phyloP scores from a whole-genome alignment of 495 filamentous ascomycete genomes.

The Oleoguttula mirabilis region DNA sequence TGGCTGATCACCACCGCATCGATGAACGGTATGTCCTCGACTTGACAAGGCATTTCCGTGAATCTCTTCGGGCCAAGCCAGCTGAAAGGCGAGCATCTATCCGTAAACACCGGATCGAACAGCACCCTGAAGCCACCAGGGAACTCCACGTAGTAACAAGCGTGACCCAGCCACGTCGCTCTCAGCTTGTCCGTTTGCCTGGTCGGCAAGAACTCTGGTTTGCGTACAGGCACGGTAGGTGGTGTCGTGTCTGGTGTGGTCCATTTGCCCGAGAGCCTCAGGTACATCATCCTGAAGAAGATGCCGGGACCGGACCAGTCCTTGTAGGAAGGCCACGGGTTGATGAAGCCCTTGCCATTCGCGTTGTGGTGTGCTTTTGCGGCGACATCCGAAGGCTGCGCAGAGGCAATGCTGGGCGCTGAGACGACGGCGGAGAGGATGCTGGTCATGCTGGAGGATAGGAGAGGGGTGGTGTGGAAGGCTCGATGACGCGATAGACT shows the following conservation, averaged over 20 bases:
- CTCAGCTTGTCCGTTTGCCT: slow-evolving; percentile 51
- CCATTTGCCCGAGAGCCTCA: slow-evolving; percentile 44
- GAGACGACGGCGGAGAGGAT: slow-evolving; percentile 45
- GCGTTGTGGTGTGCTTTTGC: slow-evolving; percentile 46
- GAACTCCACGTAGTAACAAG: slow-evolving; percentile 89
- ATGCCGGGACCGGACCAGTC: slow-evolving; percentile 16
- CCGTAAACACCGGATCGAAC: slow-evolving; percentile 91
- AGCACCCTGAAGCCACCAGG: slow-evolving; percentile 77
- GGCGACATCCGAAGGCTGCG: slow-evolving; percentile 42
- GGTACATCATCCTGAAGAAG: slow-evolving; percentile 29
- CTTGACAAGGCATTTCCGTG: slow-evolving; percentile 63
- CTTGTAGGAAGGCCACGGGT: slow-evolving; percentile 37
- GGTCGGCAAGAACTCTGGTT: slow-evolving; percentile 55
- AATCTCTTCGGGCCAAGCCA: slow-evolving; percentile 68
- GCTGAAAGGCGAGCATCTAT: slow-evolving; percentile 67
- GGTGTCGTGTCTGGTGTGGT: slow-evolving; percentile 52
- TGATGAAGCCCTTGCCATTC: slow-evolving; percentile 46
- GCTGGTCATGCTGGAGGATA: slow-evolving; percentile 30
- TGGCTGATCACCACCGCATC: slow-evolving; percentile 89
- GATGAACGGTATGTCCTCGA: slow-evolving; percentile 68
- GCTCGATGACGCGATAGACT: no score
- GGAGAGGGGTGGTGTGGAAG: no score
- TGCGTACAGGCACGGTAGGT: slow-evolving; percentile 54
- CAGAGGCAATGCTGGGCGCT: slow-evolving; percentile 35
- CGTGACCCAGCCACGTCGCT: slow-evolving; percentile 94